phyloP scores from a whole-genome alignment of 768 basidiomycete species.

The Gautieria morchelliformis region DNA sequence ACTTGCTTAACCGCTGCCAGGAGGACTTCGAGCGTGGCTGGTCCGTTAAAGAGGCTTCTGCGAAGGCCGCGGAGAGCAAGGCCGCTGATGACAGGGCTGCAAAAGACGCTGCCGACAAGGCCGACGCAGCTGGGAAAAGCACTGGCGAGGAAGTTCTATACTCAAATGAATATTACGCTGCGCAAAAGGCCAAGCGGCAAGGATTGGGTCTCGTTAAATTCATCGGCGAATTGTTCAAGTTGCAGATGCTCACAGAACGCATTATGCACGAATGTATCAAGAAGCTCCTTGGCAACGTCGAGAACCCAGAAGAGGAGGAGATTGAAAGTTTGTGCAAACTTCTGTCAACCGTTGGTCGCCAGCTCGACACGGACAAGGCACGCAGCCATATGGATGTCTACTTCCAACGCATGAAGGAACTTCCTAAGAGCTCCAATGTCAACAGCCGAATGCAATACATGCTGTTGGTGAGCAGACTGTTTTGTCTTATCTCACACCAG shows the following conservation, averaged over 20 bases:
- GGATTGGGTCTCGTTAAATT: slow-evolving; percentile 96
- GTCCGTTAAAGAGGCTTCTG: slow-evolving; percentile 80
- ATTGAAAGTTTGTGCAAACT: slow-evolving; percentile 94
- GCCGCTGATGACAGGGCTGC: slow-evolving; percentile 77
- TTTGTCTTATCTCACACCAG: neutral
- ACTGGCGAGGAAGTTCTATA: slow-evolving; percentile 69
- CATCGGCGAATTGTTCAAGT: slow-evolving; percentile 96
- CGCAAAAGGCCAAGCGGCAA: slow-evolving; percentile 94
- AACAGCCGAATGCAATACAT: slow-evolving; percentile 89
- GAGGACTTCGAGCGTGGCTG: slow-evolving; percentile 97
- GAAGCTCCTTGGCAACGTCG: slow-evolving; percentile 87
- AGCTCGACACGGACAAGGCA: slow-evolving; percentile 74
- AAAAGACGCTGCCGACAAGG: slow-evolving; percentile 52
- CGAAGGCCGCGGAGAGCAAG: slow-evolving; percentile 78
- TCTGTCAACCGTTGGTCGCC: slow-evolving; percentile 76
- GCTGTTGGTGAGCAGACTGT: slow-evolving; percentile 62
- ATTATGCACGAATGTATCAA: slow-evolving; percentile 99
- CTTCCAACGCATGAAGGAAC: slow-evolving; percentile 82
- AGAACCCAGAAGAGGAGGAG: slow-evolving; percentile 95
- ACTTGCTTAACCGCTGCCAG: slow-evolving; percentile 92
- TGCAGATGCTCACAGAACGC: slow-evolving; percentile 96
- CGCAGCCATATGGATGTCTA: slow-evolving; percentile 86
- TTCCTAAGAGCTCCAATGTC: slow-evolving; percentile 65
- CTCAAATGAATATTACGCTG: slow-evolving; percentile 93
- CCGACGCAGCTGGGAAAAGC: slow-evolving; percentile 33